A percentile compares a stretch with the other conserved stretches of the same genome.
Conservation (phyloP, 2,329 filamentous ascomycete species). For the Fusarium setosum region DNA sequence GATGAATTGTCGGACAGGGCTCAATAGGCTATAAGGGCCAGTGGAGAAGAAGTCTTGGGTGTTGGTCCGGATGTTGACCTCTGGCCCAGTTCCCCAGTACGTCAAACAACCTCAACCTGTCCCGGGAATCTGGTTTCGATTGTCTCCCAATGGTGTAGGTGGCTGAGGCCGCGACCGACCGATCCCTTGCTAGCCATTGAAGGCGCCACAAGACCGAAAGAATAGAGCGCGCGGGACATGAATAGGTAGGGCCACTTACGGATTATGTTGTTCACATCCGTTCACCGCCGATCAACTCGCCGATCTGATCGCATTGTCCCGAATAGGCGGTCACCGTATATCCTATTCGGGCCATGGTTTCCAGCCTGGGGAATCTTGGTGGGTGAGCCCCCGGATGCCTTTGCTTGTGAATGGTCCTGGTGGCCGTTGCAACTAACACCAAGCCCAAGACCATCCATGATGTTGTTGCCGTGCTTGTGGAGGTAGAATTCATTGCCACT, state of each 20-base stretch:
- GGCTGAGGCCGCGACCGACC: constrained; percentile 4
- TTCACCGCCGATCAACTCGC: background rate
- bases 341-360: too few relatives aligned
- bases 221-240: background rate
- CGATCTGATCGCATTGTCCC: too few relatives aligned
- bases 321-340: too few relatives aligned
- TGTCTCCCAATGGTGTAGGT: background rate
- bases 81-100: background rate
- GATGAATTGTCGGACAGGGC: background rate
- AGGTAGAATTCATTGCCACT: background rate
- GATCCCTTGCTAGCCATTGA: background rate
- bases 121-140: constrained; percentile 1
- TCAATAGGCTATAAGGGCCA: background rate
- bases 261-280: background rate
- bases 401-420: background rate
- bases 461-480: background rate
- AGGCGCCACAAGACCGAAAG: background rate
- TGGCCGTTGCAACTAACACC: background rate
- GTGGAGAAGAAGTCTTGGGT: background rate
- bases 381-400: background rate
- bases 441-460: background rate
- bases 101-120: background rate
- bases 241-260: background rate
- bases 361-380: background rate
- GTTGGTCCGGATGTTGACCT: background rate